These are phyloP conservation scores for Breynia disticha DNA, from an alignment of 441 rosid species.

Conservation along the genomic window DNA sequence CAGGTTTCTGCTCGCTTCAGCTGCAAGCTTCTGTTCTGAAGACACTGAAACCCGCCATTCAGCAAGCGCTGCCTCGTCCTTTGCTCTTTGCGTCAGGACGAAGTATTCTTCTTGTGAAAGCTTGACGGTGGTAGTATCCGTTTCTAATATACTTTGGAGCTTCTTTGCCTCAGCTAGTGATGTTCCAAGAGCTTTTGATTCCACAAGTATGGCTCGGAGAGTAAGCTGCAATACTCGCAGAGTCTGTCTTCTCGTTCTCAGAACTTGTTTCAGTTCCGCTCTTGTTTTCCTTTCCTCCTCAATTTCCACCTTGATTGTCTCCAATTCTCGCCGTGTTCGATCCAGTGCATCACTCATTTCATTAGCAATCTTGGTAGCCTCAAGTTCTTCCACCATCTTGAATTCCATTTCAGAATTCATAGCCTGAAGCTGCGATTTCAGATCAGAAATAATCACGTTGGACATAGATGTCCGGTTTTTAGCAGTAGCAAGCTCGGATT, in stretches of 20 bases:
- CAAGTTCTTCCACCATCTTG: constrained; percentile 27
- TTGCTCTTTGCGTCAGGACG: constrained; percentile 26
- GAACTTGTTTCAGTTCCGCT: constrained; percentile 26
- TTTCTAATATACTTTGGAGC: constrained; percentile 16
- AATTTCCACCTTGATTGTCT: constrained; percentile 16
- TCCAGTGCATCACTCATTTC: constrained; percentile 21
- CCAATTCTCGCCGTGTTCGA: constrained; percentile 17
- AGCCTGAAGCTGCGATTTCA: constrained; percentile 29
- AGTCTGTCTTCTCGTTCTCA: constrained; percentile 32
- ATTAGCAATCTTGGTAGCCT: constrained; percentile 17
- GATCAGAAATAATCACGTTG: constrained; percentile 22
- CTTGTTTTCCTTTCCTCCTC: constrained; percentile 24
- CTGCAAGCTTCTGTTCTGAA: constrained; percentile 33
- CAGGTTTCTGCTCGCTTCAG: constrained; percentile 25
- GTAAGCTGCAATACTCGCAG: constrained; percentile 28
- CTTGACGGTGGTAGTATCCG: constrained; percentile 13
- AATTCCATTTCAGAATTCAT: constrained; percentile 13
- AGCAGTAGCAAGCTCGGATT: constrained; percentile 26
- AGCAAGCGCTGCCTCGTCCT: constrained; percentile 33
- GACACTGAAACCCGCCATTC: constrained; percentile 38
- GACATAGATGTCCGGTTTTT: constrained; percentile 31
- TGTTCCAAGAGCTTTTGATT: constrained; percentile 30
- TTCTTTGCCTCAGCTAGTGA: constrained; percentile 24
- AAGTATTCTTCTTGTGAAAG: constrained; percentile 25
- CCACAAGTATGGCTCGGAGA: constrained; percentile 29